Evolutionary conservation across 1,139 yeast genomes (phyloP).

Genomic region (Dujonia santamariae): DNA sequence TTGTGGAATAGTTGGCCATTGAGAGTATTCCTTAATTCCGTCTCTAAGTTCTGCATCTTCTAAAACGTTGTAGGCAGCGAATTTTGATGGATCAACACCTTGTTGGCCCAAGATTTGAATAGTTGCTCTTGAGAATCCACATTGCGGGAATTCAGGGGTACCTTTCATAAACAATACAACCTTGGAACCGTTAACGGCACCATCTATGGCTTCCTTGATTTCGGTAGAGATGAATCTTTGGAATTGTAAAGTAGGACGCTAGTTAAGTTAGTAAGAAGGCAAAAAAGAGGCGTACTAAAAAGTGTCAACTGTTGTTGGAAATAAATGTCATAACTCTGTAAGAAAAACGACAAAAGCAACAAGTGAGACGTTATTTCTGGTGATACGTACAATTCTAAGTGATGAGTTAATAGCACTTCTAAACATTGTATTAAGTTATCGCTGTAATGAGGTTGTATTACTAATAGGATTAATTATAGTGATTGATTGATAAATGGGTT

Average conservation of each 20-base stretch:
- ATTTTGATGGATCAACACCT: conserved; percentile 94
- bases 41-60: conserved; percentile 91
- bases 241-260: conserved; percentile 3
- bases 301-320: no score
- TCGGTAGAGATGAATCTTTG: conserved; percentile 70
- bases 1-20: conserved; percentile 93
- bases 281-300: neutral
- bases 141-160: conserved; percentile 96
- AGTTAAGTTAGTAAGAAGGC: conserved; percentile 1
- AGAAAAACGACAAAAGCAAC: neutral
- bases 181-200: conserved; percentile 83
- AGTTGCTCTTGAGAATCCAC: conserved; percentile 96
- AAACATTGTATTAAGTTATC: no score
- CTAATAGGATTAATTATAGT: conserved; percentile 1
- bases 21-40: conserved; percentile 91
- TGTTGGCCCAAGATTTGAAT: conserved; percentile 92
- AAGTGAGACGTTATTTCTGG: no score
- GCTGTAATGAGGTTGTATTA: conserved; percentile 2
- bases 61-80: conserved; percentile 94
- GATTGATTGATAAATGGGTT: neutral
- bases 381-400: conserved; percentile 20
- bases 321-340: no score
- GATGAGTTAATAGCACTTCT: conserved; percentile 20
- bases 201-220: conserved; percentile 76
- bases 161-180: conserved; percentile 96